Evolutionary conservation across 2,329 filamentous ascomycete species (phyloP), one percentile per base, ranked within the genome.

Genomic region (Penicillium thymicola): DNA sequence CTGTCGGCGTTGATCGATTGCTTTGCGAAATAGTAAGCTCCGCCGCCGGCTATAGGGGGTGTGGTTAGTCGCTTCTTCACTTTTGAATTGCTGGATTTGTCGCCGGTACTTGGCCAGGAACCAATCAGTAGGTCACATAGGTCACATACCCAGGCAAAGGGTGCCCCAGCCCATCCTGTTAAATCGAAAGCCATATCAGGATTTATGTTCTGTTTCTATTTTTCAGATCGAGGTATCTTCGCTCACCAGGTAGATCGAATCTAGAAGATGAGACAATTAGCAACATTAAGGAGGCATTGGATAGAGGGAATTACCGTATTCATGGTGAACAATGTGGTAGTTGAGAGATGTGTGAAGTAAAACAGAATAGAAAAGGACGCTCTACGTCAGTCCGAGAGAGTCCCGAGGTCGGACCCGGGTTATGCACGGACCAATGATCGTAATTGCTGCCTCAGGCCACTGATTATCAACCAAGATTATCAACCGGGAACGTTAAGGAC

Each of bases 1-100:
- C 93, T 89, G 76, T 97, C 92, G 65, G 89, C 89, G 72, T 97
- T 96, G 82, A 99, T 96, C 74, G 87, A 88, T 71, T 85, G 84
- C 82, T 99, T 99, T 62, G 94, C 94, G 73, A 97, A 96, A 80
- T 90, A 92, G 81, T 97, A 99, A 69, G 93, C 92, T 61, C 88
- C 90, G 63, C 86, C 94, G 70, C 93, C 94, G 65, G 92, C 91
- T 92, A 70, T 2, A 48, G 25, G 44, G 9, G 47, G 37, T 36
- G 23, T 47, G 53, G 48, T 64, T 50, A 58, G 51, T 57, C 14
- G 34, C 18, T 30, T 34, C 4, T 16, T 40, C 4, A 3, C 18
- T 11, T 13, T 2, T 4, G 16, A 30, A n/a, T 21, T 21, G 3
- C 14, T 25, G 13, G 13, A 23, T 18, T 32, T 18, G 28, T 11